A percentile compares a stretch with the other conserved stretches of the same genome.
phyloP scores from a whole-genome alignment of 345 rosid species.

The Eutrema yunnanense region DNA sequence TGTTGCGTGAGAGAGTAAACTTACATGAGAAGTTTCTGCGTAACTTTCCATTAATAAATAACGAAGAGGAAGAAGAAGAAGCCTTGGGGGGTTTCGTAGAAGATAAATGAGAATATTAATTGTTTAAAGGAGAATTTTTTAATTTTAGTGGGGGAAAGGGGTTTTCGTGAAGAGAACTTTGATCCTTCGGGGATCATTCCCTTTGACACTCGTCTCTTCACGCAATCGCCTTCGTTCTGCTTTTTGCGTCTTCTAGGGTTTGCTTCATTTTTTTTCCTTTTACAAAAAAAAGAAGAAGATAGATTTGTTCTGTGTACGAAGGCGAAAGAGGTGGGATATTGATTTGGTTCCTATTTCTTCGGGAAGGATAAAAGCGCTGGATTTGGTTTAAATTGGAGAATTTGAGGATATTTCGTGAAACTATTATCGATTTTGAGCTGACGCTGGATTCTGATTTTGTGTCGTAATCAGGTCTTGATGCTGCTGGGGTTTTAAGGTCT shows the following conservation, averaged over 20 bases:
- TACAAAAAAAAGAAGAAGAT: not conserved
- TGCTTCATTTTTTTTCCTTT: not conserved
- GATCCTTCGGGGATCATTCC: slow-evolving; percentile 11
- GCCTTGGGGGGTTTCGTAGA: not conserved
- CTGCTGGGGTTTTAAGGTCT: not conserved
- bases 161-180: slow-evolving; percentile 56
- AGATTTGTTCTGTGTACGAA: not conserved
- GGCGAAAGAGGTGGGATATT: slow-evolving; percentile 15
- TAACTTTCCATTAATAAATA: slow-evolving; percentile 18
- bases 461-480: slow-evolving; percentile 6
- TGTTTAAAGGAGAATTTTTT: not conserved
- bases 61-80: not conserved
- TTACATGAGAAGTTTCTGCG: slow-evolving; percentile 41
- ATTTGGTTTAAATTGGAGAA: slow-evolving; percentile 11
- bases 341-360: not conserved
- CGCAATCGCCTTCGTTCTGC: slow-evolving; percentile 44
- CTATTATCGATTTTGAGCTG: slow-evolving; percentile 15
- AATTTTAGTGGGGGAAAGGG: slow-evolving; percentile 1
- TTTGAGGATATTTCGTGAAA: slow-evolving; percentile 10
- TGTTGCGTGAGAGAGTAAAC: slow-evolving; percentile 35
- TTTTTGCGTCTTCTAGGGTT: slow-evolving; percentile 31
- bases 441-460: slow-evolving; percentile 11
- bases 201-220: slow-evolving; percentile 42
- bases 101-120: slow-evolving; percentile 2
- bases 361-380: not conserved